These are phyloP conservation scores for Aspergillus amoenus DNA, from an alignment of 2,329 filamentous ascomycete species.

Conservation along the genomic window DNA sequence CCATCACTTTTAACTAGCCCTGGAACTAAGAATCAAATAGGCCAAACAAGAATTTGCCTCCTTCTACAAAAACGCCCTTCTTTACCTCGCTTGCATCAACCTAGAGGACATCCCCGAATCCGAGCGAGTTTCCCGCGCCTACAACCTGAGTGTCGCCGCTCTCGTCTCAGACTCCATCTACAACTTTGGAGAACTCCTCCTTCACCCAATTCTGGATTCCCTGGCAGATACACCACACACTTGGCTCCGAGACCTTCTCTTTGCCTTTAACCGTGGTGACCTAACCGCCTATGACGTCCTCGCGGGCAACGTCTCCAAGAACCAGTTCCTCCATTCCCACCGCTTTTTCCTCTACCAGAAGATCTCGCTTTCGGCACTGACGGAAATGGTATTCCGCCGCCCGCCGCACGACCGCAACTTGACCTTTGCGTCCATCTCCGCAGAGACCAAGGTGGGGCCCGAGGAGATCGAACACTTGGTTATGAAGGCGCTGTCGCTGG, in stretches of 20 bases:
- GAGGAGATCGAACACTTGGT: conserved; percentile 97
- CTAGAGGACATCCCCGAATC: conserved; percentile 68
- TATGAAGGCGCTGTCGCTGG: conserved; percentile 97
- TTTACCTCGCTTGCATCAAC: conserved; percentile 96
- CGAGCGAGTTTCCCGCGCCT: conserved; percentile 80
- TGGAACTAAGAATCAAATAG: conserved; percentile 33
- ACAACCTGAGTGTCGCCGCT: conserved; percentile 89
- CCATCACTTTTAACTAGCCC: not conserved
- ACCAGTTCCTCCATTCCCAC: conserved; percentile 76
- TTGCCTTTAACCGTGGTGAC: conserved; percentile 96
- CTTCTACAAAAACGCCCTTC: conserved; percentile 95
- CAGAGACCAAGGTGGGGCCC: conserved; percentile 86
- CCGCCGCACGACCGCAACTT: conserved; percentile 94
- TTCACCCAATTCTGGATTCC: conserved; percentile 91
- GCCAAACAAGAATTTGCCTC: conserved; percentile 87
- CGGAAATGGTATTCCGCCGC: conserved; percentile 92
- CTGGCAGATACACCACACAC: conserved; percentile 71
- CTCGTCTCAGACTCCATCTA: conserved; percentile 94
- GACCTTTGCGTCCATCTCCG: conserved; percentile 82
- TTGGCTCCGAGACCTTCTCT: conserved; percentile 94
- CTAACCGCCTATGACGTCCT: conserved; percentile 82
- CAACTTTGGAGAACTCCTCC: conserved; percentile 98
- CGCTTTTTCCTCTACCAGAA: conserved; percentile 88
- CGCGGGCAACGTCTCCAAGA: conserved; percentile 75
- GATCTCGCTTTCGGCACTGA: conserved; percentile 94